Base-by-base conservation (phyloP, 768 basidiomycete genomes). In the Agaricus sinodeliciosus region DNA sequence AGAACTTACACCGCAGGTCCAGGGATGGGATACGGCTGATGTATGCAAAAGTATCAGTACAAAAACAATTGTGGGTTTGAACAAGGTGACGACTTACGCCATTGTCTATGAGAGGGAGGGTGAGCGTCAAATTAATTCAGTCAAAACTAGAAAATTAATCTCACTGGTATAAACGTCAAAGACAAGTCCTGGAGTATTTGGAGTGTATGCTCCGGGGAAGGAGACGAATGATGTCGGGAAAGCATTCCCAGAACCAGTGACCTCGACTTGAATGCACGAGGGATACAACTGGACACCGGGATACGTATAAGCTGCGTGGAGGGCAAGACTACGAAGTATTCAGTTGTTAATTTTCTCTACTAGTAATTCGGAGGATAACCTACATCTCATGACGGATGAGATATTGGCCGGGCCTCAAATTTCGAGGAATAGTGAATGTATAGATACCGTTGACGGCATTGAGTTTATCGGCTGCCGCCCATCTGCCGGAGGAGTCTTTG, bases 321-420 rank as follows among this genome's bases (percentile, higher is more conserved):
- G 54, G 15, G 71, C 71, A 55, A 74, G 64, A 52, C 72, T 74
- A 47, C 3, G 9, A 15, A 15, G 7, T 4, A 26, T 9, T 26
- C 15, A 28, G 26, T 44, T 44, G 27, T 12, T 4, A 44, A 12
- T 43, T 2, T 9, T 11, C 15, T 44, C 13, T 22, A 44, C 4
- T 27, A 8, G 15, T 44, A n/a, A n/a, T 6, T 26, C 22, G 25
- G n/a, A 25, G 4, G 6, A 8, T 26, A 11, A 56, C 67, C 40
- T 16, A 72, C 70, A 72, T 74, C 55, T 76, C 74, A 56, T 76
- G 71, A 15, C 75, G 67, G 56, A 77, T 68, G 57, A 77, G 68
- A 56, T 77, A 78, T 58, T 77, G 74, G 6, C 73, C 74, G 11
- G 74, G 52, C 54, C 69, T 63, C 43, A 76, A 65, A 22, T 69